Conservation (phyloP, 306 rosid species). For the Prunus campanulata region DNA sequence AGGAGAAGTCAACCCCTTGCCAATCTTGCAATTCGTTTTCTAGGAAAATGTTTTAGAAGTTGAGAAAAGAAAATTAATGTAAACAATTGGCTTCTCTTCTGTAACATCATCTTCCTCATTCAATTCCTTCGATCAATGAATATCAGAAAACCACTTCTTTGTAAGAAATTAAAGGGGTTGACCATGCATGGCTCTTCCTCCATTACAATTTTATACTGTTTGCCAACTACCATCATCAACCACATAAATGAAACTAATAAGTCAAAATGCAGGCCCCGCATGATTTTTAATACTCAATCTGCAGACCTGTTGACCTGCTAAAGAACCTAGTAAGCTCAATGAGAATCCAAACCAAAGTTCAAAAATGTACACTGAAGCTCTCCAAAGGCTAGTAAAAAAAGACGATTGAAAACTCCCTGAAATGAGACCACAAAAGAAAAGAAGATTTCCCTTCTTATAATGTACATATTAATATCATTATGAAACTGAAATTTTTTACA, state of each 20-base stretch:
- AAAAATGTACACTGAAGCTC: not conserved
- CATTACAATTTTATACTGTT: not conserved
- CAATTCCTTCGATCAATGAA: not conserved
- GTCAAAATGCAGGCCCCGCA: too few relatives aligned
- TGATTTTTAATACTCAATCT: not conserved
- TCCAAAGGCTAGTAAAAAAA: too few relatives aligned
- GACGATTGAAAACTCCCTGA: too few relatives aligned
- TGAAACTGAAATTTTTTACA: too few relatives aligned
- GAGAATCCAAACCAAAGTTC: not conserved
- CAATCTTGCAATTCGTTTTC: too few relatives aligned
- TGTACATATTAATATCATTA: too few relatives aligned
- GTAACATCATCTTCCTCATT: not conserved
- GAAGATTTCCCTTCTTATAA: too few relatives aligned
- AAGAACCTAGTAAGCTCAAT: not conserved
- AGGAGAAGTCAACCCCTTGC: not conserved
- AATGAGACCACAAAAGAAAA: too few relatives aligned
- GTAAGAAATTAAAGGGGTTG: not conserved
- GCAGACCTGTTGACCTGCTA: not conserved
- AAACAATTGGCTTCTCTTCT: constrained; percentile 6
- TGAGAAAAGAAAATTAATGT: not conserved
- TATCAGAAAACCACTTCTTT: not conserved
- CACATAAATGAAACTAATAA: not conserved
- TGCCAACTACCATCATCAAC: constrained; percentile 12
- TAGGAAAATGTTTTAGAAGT: too few relatives aligned
- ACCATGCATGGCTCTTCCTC: constrained; percentile 1